Conservation (phyloP, 2,329 filamentous ascomycete genomes). For the Sarocladiaceae sp. region DNA sequence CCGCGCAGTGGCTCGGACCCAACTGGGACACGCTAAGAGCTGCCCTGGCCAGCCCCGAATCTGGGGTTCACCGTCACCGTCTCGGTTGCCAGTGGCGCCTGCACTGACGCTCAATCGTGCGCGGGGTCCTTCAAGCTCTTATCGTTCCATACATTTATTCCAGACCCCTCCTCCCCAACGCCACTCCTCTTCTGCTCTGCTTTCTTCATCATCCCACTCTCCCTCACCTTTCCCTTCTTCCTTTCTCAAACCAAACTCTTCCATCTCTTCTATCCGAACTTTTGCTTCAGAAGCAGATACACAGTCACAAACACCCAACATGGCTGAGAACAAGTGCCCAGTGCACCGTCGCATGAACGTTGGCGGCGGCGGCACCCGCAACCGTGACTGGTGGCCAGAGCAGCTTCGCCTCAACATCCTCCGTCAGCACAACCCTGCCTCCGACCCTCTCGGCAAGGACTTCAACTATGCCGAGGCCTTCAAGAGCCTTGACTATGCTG, state of each 20-base stretch:
- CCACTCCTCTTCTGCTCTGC: not conserved
- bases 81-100: conserved; percentile 3
- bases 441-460: conserved; percentile 57
- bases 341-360: conserved; percentile 27
- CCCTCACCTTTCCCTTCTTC: not conserved
- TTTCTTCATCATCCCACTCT: not conserved
- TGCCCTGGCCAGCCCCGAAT: conserved; percentile 4
- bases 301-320: conserved; percentile 11
- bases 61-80: conserved; percentile 3
- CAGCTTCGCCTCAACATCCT: conserved; percentile 63
- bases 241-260: not conserved
- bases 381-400: conserved; percentile 70
- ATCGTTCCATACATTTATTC: conserved; percentile 8
- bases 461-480: conserved; percentile 69
- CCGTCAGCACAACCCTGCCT: conserved; percentile 59
- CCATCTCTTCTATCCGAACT: not conserved
- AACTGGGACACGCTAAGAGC: no score
- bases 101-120: conserved; percentile 3
- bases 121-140: conserved; percentile 7
- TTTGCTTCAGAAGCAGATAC: conserved; percentile 7
- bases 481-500: conserved; percentile 59
- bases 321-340: conserved; percentile 27
- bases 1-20: conserved; percentile 1
- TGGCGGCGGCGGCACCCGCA: conserved; percentile 59
- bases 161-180: conserved; percentile 2